Conservation (phyloP, 2,329 filamentous ascomycete genomes). For the Claviceps paspali region DNA sequence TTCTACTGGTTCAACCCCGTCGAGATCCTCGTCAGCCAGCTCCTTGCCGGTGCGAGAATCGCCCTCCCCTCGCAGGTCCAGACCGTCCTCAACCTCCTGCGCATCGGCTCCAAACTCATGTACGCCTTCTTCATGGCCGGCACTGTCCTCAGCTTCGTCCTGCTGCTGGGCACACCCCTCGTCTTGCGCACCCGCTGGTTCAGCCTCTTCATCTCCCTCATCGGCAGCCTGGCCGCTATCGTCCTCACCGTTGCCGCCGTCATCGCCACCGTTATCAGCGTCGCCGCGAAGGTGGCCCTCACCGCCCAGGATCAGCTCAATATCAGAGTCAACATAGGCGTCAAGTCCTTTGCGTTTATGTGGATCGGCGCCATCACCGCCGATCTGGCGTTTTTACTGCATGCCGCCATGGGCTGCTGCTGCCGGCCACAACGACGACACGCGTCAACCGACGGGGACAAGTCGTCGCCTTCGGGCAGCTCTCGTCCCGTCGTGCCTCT, state of each 20-base stretch:
- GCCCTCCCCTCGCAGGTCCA: constrained; percentile 61
- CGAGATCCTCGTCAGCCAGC: constrained; percentile 60
- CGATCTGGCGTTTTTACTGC: constrained; percentile 55
- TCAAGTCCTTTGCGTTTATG: constrained; percentile 72
- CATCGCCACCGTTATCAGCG: constrained; percentile 70
- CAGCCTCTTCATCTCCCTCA: constrained; percentile 50
- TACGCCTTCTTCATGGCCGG: constrained; percentile 72
- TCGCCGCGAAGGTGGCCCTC: constrained; percentile 67
- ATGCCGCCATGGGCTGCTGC: constrained; percentile 66
- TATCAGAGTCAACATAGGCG: constrained; percentile 55
- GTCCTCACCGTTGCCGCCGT: constrained; percentile 54
- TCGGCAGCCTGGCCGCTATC: constrained; percentile 53
- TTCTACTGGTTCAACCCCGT: constrained; percentile 91
- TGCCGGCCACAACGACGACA: constrained; percentile 26
- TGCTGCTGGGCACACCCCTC: constrained; percentile 51
- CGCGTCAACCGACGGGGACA: constrained; percentile 1
- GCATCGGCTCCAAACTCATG: constrained; percentile 68
- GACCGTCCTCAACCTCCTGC: constrained; percentile 59
- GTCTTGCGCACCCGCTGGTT: constrained; percentile 42
- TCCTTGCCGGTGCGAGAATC: constrained; percentile 71
- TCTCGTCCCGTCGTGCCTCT: constrained; percentile 10
- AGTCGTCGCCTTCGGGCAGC: constrained; percentile 1
- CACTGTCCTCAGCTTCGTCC: constrained; percentile 52
- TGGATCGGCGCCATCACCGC: constrained; percentile 62
- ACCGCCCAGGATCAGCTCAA: constrained; percentile 58